Percentiles rank a stretch among this genome's conserved stretches.
phyloP scores from a whole-genome alignment of 73 alveolate genomes.

The Paramecium caudatum region DNA sequence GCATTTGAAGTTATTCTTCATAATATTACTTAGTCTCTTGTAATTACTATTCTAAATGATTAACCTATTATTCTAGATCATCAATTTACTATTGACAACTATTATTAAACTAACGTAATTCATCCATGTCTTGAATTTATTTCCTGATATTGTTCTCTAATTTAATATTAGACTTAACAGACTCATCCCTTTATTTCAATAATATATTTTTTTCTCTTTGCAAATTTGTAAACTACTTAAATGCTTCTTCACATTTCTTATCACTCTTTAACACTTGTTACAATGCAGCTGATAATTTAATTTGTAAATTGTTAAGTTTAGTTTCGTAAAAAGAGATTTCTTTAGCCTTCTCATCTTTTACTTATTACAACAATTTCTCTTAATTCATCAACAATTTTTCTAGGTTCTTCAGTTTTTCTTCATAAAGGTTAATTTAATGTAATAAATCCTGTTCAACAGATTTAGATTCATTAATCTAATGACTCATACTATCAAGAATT shows the following conservation, averaged over 20 bases:
- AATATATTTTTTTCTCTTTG: conserved; percentile 22
- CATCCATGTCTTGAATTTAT: neutral
- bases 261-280: conserved; percentile 51
- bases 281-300: conserved; percentile 44
- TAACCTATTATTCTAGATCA: conserved; percentile 36
- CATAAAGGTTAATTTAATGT: conserved; percentile 40
- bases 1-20: conserved; percentile 28
- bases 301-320: neutral
- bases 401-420: conserved; percentile 2
- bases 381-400: conserved; percentile 25
- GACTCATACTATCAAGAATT: conserved; percentile 36
- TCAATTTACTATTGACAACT: neutral
- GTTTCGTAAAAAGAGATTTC: conserved; percentile 22
- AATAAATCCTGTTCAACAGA: conserved; percentile 40
- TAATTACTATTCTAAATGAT: conserved; percentile 11
- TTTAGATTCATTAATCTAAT: conserved; percentile 45
- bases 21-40: conserved; percentile 16
- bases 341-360: conserved; percentile 21
- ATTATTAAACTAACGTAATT: neutral
- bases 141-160: neutral
- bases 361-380: conserved; percentile 26
- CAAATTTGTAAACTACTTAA: neutral
- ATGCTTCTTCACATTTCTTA: conserved; percentile 52
- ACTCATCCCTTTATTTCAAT: conserved; percentile 32
- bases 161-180: conserved; percentile 8